Evolutionary conservation across 2,329 filamentous ascomycete species (phyloP).

Genomic region (Penicillium sp.): DNA sequence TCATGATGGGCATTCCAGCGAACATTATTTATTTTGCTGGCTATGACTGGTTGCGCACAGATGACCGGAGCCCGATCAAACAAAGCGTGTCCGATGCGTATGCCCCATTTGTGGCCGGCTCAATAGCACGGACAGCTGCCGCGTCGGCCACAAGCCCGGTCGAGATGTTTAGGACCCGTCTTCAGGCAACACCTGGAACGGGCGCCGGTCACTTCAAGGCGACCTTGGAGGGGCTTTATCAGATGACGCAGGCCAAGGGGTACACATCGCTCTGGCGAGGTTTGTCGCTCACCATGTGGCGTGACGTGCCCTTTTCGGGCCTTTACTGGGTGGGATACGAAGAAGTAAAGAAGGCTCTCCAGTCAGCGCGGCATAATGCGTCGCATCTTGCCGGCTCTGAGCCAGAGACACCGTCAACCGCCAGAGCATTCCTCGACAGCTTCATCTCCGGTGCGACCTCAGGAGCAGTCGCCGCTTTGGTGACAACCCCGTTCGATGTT

Average conservation of each 20-base stretch:
- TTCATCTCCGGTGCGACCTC: conserved; percentile 81
- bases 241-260: conserved; percentile 74
- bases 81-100: conserved; percentile 62
- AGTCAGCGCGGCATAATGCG: conserved; percentile 58
- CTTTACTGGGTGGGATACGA: conserved; percentile 99
- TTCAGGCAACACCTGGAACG: conserved; percentile 67
- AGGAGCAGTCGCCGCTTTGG: conserved; percentile 76
- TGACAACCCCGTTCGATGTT: conserved; percentile 94
- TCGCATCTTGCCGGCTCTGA: conserved; percentile 41
- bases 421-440: conserved; percentile 73
- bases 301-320: conserved; percentile 93
- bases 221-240: conserved; percentile 68
- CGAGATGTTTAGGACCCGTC: conserved; percentile 87
- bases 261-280: conserved; percentile 86
- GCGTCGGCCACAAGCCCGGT: conserved; percentile 82
- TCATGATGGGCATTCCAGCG: conserved; percentile 87
- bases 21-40: conserved; percentile 99
- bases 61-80: conserved; percentile 66
- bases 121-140: conserved; percentile 70
- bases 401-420: conserved; percentile 56
- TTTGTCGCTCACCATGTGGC: conserved; percentile 84
- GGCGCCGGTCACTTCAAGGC: conserved; percentile 68
- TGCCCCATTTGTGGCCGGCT: conserved; percentile 74
- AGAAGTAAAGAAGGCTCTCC: conserved; percentile 66
- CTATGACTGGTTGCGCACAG: conserved; percentile 87